Conservation (phyloP, 352 stramenopile genomes). For the Phytophthora rubi region DNA sequence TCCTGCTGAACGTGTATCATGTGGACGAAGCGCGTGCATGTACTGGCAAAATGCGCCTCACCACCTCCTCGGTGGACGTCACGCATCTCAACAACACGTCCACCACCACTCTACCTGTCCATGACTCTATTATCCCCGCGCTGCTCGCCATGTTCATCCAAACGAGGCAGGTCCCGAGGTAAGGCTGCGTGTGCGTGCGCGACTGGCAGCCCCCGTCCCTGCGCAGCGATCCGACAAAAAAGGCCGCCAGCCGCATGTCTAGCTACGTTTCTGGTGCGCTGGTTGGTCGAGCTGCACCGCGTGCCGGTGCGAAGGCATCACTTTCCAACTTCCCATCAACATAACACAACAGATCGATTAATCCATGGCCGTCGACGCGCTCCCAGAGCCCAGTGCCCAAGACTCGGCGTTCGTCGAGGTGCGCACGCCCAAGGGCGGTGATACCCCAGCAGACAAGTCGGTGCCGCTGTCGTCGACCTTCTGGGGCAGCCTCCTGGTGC, state of each 20-base stretch:
- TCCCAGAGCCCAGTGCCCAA: slow-evolving; percentile 4
- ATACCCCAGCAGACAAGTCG: slow-evolving; percentile 5
- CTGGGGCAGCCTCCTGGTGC: slow-evolving; percentile 50
- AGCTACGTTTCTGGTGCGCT: slow-evolving; percentile 9
- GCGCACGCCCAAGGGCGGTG: slow-evolving; percentile 21
- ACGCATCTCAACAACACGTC: neutral
- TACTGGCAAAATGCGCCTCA: slow-evolving; percentile 6
- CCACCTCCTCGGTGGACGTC: neutral
- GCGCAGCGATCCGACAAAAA: slow-evolving; percentile 29
- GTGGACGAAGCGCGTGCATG: slow-evolving; percentile 12
- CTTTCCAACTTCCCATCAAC: slow-evolving; percentile 15
- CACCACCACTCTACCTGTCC: neutral
- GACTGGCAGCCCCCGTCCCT: slow-evolving; percentile 22
- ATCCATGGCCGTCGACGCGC: slow-evolving; percentile 5
- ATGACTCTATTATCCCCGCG: neutral
- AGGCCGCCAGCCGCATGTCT: slow-evolving; percentile 17
- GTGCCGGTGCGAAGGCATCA: slow-evolving; percentile 17
- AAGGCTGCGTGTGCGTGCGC: slow-evolving; percentile 19
- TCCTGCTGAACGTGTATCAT: neutral
- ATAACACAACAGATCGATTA: neutral
- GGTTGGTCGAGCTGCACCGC: slow-evolving; percentile 8
- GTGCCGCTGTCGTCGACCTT: slow-evolving; percentile 37
- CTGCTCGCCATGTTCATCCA: slow-evolving; percentile 14
- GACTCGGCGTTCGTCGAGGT: slow-evolving; percentile 18
- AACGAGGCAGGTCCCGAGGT: slow-evolving; percentile 5